Evolutionary conservation across 2,329 filamentous ascomycete genomes (phyloP), one percentile per base, ranked within the genome.

Genomic region (Penicillium sp.): DNA sequence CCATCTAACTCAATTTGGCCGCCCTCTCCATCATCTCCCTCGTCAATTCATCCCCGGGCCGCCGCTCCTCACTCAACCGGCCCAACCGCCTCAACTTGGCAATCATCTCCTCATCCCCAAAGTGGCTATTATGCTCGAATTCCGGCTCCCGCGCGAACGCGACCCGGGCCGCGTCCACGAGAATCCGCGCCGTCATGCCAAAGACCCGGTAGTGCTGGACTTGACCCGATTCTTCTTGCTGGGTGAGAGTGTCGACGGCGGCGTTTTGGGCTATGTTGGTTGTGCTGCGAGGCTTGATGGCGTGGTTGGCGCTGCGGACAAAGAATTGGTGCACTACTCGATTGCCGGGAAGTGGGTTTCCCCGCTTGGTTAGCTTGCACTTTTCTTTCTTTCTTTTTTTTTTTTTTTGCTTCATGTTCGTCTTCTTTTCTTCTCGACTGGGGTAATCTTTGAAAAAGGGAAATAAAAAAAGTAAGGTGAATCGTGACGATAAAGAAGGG

Each of bases 131-230:
- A 69, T 86, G 86, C 79, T 96, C 91, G 74, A 96, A 96, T 72
- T 92, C 89, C 4, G 94, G 94, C 72, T 91, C 86, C 77, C 90
- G 84, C 2, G 79, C 89, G 73, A 95, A 98, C 20, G 93, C 94
- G 17, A 96, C 83, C 63, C 91, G 83, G 37, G 94, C 93, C 4
- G 90, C 89, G 77, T 98, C 94, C 5, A 97, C 91, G 56, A 97
- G 75, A 56, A 98, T 94, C 54, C 92, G 82, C 2, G 92, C 94
- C 55, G 94, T 98, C 91, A 98, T 94, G 15, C 94, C 94, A 85
- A 93, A 97, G 4, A 98, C 92, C 67, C 90, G 88, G 77, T 95
- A 96, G 39, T 90, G 82, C 43, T 78, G 78, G 47, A 83, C 65
- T 10, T 74, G 70, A 2, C 80, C 80, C 4, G 76, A 71, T 11